Evolutionary conservation across 2,329 filamentous ascomycete genomes (phyloP), one percentile per base, ranked within the genome.

Genomic region (Pseudomassariella vexata): DNA sequence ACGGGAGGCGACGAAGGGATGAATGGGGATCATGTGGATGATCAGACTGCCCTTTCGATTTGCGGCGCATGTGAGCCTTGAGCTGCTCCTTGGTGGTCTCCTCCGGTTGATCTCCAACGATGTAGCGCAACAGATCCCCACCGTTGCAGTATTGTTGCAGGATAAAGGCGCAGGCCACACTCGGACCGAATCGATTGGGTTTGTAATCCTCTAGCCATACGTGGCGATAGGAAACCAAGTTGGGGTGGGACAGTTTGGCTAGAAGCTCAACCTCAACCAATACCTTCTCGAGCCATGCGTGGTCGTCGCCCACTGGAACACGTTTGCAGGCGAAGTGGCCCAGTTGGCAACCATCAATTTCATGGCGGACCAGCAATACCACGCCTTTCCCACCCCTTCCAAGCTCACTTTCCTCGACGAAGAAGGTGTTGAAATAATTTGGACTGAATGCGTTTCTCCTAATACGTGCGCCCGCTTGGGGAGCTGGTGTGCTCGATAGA

Each of bases 91-190:
- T 85, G 6, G 85, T 87, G 0, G 69, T 68, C 29, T 77, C 70
- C 30, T 75, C 73, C 0, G 77, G 68, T 16, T 65, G 62, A 5
- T 79, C 73, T 6, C 82, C 80, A n/a, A 89, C 67, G 11, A 98
- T 78, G 53, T 94, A 94, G 41, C 83, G 79, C 37, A 95, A 82
- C 12, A 98, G 68, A 52, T 98, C 92, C 11, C 92, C 92, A 2
- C 81, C 73, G 53, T 98, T 96, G 63, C 94, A 98, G 50, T 95
- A 98, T 52, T 98, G 89, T 54, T 98, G 92, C 6, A 98, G 70
- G 36, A 98, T 98, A 55, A 95, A 98, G 5, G 90, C 88, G 49
- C 90, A 96, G 9, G 88, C 88, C 1, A 98, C 88, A 34, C 79
- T 87, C 1, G 94, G 92, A 0, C 88, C 85, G 55, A 98, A 98